Evolutionary conservation across 768 basidiomycete species (phyloP), one percentile per base, ranked within the genome.

Genomic region (Boletus sp.): DNA sequence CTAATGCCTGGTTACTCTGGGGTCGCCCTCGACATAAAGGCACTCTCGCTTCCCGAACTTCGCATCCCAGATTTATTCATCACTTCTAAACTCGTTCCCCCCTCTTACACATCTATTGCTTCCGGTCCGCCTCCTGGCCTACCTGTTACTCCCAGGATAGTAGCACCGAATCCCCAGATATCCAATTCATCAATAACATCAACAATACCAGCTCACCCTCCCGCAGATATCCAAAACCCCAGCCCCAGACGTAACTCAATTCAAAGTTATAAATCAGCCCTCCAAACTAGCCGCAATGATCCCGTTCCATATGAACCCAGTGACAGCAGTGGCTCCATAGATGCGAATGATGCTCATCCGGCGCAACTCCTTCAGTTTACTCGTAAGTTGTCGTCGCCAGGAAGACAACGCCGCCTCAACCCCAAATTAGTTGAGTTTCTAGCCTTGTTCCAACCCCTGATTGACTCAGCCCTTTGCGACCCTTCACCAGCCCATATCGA

Each of bases 1-100:
- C 75, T 88, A 33, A 75, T 89, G 46, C 81, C 78, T 71, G 78
- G 84, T 52, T 87, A 87, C 67, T 66, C 74, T 38, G 80, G 85
- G 13, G 77, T 84, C 64, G 85, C 85, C 17, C 64, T 74, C 38
- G 83, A 82, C 56, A 82, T 87, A 58, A 71, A 72, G 50, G 78
- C 77, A n/a, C 78, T 87, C 29, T 69, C 70, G 29, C 75, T 88
- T 35, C 84, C 84, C 4, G 70, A 73, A 30, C 67, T 85, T 56
- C 73, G 70, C 17, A 74, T 84, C 50, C 77, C 83, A 25, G 75
- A 82, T 51, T 75, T 88, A 39, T 88, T 88, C 64, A 75, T 87
- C 59, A 37, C 77, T 21, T 72, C 81, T 51, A 87, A 85, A 71
- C 74, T 84, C 17, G 71, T 63, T 2, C 50, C 66, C 30, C 60